phyloP scores from a whole-genome alignment of 2,329 filamentous ascomycete genomes.

The Whalleya microplaca region DNA sequence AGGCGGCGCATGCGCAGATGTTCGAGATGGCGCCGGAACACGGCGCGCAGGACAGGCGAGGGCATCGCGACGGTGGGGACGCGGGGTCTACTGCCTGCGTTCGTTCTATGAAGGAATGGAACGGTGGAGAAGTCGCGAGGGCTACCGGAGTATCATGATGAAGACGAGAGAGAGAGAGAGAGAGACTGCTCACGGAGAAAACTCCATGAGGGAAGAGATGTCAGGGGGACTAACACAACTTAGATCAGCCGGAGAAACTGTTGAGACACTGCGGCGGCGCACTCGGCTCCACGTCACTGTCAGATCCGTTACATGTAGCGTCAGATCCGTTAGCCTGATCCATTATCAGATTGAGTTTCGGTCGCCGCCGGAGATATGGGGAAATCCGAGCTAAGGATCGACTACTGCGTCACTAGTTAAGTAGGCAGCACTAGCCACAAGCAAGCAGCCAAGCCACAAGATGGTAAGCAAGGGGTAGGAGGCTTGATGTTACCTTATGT shows the following conservation, averaged over 20 bases:
- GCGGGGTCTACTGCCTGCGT: background rate
- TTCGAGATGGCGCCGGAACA: slow-evolving; percentile 26
- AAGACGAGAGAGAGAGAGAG: background rate
- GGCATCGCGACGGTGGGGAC: background rate
- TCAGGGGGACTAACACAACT: no score
- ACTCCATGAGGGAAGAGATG: no score
- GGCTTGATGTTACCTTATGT: no score
- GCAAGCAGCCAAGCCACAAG: no score
- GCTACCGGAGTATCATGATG: background rate
- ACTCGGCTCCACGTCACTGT: background rate
- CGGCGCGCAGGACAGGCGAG: slow-evolving; percentile 18
- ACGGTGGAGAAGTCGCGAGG: background rate
- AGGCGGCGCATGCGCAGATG: slow-evolving; percentile 11
- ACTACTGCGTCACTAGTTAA: no score
- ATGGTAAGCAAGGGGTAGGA: no score
- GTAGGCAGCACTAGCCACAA: background rate
- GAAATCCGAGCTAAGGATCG: background rate
- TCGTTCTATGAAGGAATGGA: background rate
- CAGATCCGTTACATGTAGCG: no score
- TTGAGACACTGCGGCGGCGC: background rate
- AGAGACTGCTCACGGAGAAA: background rate
- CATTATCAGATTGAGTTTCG: background rate
- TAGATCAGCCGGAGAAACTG: background rate
- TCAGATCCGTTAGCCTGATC: no score
- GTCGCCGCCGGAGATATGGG: background rate